Evolutionary conservation across 2,329 filamentous ascomycete species (phyloP).

Genomic region (Pseudogymnoascus sp.): DNA sequence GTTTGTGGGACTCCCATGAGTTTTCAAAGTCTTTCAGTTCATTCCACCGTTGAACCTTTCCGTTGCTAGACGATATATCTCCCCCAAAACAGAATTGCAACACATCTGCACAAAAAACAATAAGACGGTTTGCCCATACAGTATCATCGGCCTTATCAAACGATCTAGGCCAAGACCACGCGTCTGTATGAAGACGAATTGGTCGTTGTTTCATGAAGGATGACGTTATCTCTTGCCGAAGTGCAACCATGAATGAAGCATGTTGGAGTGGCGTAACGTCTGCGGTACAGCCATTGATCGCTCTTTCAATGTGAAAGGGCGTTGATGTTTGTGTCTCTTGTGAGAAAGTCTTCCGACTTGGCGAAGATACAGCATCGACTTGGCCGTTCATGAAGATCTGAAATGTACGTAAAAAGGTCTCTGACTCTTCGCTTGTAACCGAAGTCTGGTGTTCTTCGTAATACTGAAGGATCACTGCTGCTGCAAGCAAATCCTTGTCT

Average conservation of each 20-base stretch:
- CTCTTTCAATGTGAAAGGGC: neutral
- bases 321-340: neutral
- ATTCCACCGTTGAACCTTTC: neutral
- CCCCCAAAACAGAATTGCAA: neutral
- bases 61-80: neutral
- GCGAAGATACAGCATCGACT: neutral
- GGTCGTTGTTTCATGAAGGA: neutral
- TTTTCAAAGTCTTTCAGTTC: neutral
- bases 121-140: neutral
- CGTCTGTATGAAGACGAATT: neutral
- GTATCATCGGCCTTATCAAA: neutral
- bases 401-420: neutral
- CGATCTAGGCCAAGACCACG: neutral
- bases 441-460: conserved; percentile 7
- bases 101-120: neutral
- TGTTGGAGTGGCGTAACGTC: conserved; percentile 2
- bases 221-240: conserved; percentile 1
- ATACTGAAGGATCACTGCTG: neutral
- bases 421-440: neutral
- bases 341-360: conserved; percentile 1
- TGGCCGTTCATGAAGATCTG: conserved; percentile 1
- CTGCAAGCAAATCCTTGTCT: neutral
- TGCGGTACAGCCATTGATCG: neutral
- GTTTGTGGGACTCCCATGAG: neutral
- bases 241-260: conserved; percentile 2